Conservation (phyloP, 2,329 filamentous ascomycete species). For the Gliomastix tumulicola region DNA sequence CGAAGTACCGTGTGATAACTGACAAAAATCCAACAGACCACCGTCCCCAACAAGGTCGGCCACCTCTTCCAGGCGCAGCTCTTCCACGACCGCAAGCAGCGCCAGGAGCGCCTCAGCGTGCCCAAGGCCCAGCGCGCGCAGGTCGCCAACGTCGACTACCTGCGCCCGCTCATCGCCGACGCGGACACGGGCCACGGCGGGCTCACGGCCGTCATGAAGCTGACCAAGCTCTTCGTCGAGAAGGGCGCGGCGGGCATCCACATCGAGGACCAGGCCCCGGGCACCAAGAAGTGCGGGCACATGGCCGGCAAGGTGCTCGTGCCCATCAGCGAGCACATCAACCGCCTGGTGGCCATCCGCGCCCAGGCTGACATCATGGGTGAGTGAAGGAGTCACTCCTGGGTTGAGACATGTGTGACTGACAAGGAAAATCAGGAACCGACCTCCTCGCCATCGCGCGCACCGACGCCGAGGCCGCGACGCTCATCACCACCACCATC, state of each 20-base stretch:
- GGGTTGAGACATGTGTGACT: not conserved
- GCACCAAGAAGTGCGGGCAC: conserved; percentile 99
- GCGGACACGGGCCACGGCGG: conserved; percentile 96
- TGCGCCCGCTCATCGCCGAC: conserved; percentile 92
- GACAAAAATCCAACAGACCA: conserved; percentile 55
- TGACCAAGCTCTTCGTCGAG: conserved; percentile 96
- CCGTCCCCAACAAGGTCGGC: conserved; percentile 95
- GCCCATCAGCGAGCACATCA: conserved; percentile 96
- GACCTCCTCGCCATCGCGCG: conserved; percentile 88
- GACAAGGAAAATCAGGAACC: conserved; percentile 40
- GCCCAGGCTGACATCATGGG: conserved; percentile 99
- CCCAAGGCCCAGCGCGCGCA: conserved; percentile 66
- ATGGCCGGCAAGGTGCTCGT: conserved; percentile 99
- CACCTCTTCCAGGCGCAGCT: conserved; percentile 98
- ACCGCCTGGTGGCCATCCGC: conserved; percentile 90
- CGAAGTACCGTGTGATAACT: not conserved
- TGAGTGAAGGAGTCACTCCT: no score
- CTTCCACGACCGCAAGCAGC: conserved; percentile 99
- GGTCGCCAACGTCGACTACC: conserved; percentile 80
- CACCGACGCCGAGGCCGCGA: conserved; percentile 96
- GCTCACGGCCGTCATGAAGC: conserved; percentile 98
- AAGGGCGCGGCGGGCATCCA: conserved; percentile 96
- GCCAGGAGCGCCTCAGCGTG: conserved; percentile 82
- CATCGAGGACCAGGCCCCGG: conserved; percentile 96
- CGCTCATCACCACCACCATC: conserved; percentile 93